Conservation (phyloP, 2,329 filamentous ascomycete genomes). For the Aureobasidium vineae region DNA sequence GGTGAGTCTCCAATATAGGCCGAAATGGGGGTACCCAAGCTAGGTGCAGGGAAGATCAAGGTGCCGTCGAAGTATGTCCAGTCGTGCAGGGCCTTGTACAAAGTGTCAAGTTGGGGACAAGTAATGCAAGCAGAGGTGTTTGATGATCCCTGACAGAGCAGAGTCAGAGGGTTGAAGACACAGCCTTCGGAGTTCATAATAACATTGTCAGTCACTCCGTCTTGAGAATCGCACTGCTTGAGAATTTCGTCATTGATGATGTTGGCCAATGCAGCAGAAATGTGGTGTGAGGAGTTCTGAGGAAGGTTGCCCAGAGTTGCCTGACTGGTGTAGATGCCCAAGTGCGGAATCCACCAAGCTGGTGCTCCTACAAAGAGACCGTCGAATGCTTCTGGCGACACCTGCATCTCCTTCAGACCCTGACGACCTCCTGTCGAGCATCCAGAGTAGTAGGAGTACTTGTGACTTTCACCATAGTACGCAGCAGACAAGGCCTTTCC, state of each 20-base stretch:
- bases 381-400: slow-evolving; percentile 58
- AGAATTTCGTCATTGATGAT: slow-evolving; percentile 48
- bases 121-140: slow-evolving; percentile 48
- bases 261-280: slow-evolving; percentile 45
- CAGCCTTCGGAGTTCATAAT: slow-evolving; percentile 49
- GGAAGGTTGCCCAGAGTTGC: slow-evolving; percentile 52
- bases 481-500: slow-evolving; percentile 50
- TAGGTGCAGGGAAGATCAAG: slow-evolving; percentile 44
- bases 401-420: slow-evolving; percentile 55
- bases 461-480: slow-evolving; percentile 49
- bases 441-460: slow-evolving; percentile 56
- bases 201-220: slow-evolving; percentile 51
- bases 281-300: slow-evolving; percentile 46
- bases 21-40: slow-evolving; percentile 51
- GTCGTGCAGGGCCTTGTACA: slow-evolving; percentile 46
- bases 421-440: slow-evolving; percentile 61
- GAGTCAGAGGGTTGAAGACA: slow-evolving; percentile 42
- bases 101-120: slow-evolving; percentile 44
- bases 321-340: slow-evolving; percentile 48
- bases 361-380: slow-evolving; percentile 55
- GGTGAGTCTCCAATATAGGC: slow-evolving; percentile 2
- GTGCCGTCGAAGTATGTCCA: slow-evolving; percentile 45
- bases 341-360: slow-evolving; percentile 53
- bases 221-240: slow-evolving; percentile 52
- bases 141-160: slow-evolving; percentile 41